Evolutionary conservation across 257 asterid genomes (phyloP), one percentile per base, ranked within the genome.

Genomic region (Salvia miltiorrhiza): DNA sequence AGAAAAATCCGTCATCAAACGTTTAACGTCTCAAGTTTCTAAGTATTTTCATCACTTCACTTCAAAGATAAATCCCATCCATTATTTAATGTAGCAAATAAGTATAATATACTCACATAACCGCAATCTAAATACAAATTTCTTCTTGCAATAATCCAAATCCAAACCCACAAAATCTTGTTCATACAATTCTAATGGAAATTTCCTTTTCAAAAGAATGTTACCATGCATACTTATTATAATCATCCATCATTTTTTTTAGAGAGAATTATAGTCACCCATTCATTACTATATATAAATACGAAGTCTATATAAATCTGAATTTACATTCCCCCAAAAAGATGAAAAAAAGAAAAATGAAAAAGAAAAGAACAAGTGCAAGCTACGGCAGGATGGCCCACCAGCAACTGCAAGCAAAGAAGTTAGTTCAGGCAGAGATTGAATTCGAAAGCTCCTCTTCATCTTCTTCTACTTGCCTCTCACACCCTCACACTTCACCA

Each of bases 341-440:
- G 53, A 67, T 4, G 0, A 67, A 41, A 41, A 24, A 0, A 23
- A 41, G 12, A 35, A 20, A 11, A 20, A 35, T 5, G 40, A 69
- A 70, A 24, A 56, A 6, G 52, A 60, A 70, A 70, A 70, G 85
- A 72, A 64, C 76, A 85, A 81, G 57, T 86, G 79, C 84, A 89
- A 86, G 93, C 85, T 80, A 89, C 86, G 87, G 76, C 77, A 84
- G 75, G 64, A 77, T 72, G 77, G 54, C 84, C 84, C 81, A 84
- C 73, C 76, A 48, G 24, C 70, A 77, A 55, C 69, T 32, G 43
- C 10, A 37, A 37, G 43, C 10, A 7, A 63, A 32, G 28, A 43
- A 37, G 73, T 79, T 79, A 63, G 57, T 68, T 74, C 13, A 69
- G 9, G 8, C 37, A 28, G 69, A 74, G 44, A 63, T 0, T n/a